Percentiles rank a stretch among this genome's conserved stretches.
Evolutionary conservation across 192 early-diverging fungal genomes (phyloP).

Genomic region (Coemansia sp.): DNA sequence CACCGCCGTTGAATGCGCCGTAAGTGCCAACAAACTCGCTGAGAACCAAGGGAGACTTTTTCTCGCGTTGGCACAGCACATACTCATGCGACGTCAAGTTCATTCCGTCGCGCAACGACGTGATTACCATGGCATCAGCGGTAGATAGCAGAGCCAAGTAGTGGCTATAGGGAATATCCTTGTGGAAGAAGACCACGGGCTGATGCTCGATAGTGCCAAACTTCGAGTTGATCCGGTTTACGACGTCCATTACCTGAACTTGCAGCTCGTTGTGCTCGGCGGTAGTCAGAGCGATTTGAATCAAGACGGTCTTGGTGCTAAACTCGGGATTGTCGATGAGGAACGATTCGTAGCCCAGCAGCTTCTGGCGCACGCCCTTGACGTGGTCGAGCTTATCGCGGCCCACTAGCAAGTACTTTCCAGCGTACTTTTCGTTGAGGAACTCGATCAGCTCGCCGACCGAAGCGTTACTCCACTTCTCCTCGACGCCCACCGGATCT

Average conservation of each 20-base stretch:
- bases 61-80: slow-evolving; percentile 86
- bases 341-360: slow-evolving; percentile 91
- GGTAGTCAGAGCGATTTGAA: slow-evolving; percentile 92
- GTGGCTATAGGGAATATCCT: slow-evolving; percentile 87
- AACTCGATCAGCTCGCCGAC: slow-evolving; percentile 78
- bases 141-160: slow-evolving; percentile 85
- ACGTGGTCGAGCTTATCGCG: slow-evolving; percentile 96
- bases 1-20: slow-evolving; percentile 80
- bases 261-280: slow-evolving; percentile 88
- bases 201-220: slow-evolving; percentile 89
- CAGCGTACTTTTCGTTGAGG: slow-evolving; percentile 85
- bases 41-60: slow-evolving; percentile 79
- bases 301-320: slow-evolving; percentile 87
- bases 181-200: slow-evolving; percentile 88
- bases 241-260: slow-evolving; percentile 84
- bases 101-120: slow-evolving; percentile 94
- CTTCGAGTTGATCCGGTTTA: slow-evolving; percentile 86
- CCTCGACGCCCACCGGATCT: slow-evolving; percentile 71
- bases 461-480: slow-evolving; percentile 64
- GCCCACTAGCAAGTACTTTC: slow-evolving; percentile 89
- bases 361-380: slow-evolving; percentile 94
- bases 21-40: slow-evolving; percentile 98
- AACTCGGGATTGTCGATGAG: slow-evolving; percentile 85
- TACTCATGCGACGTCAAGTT: slow-evolving; percentile 95
- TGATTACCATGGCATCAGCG: slow-evolving; percentile 89